Evolutionary conservation across 2,329 filamentous ascomycete genomes (phyloP).

Genomic region (Scedosporium dehoogii): DNA sequence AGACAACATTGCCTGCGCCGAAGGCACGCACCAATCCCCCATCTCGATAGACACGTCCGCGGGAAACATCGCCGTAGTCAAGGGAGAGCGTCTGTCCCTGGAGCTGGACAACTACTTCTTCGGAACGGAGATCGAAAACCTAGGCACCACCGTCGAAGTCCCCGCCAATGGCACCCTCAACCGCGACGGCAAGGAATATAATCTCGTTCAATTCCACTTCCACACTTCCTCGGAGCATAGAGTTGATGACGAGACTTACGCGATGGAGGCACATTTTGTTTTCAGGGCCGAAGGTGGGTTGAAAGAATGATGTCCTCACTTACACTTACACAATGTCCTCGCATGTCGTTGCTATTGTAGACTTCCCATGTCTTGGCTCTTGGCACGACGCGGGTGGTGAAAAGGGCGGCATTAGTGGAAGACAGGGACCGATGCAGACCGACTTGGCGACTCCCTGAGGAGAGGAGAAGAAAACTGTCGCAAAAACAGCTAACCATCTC

Average conservation of each 20-base stretch:
- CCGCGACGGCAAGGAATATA: conserved; percentile 27
- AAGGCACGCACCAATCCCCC: conserved; percentile 42
- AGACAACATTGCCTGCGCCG: conserved; percentile 34
- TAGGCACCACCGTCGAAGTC: conserved; percentile 42
- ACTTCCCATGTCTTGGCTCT: background rate
- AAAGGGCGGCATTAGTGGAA: too few relatives aligned
- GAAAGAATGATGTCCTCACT: background rate
- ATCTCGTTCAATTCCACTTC: conserved; percentile 47
- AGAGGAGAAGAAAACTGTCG: too few relatives aligned
- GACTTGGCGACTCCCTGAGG: too few relatives aligned
- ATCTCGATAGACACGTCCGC: conserved; percentile 33
- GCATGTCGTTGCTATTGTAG: background rate
- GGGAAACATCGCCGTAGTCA: conserved; percentile 16
- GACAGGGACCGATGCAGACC: too few relatives aligned
- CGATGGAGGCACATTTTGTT: conserved; percentile 32
- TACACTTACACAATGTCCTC: background rate
- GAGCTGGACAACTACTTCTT: conserved; percentile 24
- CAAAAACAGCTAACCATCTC: background rate
- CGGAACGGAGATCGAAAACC: conserved; percentile 37
- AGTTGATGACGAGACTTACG: conserved; percentile 30
- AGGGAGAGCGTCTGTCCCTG: conserved; percentile 21
- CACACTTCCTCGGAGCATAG: conserved; percentile 51
- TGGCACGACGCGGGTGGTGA: background rate
- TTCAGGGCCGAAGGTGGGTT: conserved; percentile 19
- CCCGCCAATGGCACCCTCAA: conserved; percentile 33